phyloP scores from a whole-genome alignment of 495 filamentous ascomycete genomes.

The Copromyces sp. region DNA sequence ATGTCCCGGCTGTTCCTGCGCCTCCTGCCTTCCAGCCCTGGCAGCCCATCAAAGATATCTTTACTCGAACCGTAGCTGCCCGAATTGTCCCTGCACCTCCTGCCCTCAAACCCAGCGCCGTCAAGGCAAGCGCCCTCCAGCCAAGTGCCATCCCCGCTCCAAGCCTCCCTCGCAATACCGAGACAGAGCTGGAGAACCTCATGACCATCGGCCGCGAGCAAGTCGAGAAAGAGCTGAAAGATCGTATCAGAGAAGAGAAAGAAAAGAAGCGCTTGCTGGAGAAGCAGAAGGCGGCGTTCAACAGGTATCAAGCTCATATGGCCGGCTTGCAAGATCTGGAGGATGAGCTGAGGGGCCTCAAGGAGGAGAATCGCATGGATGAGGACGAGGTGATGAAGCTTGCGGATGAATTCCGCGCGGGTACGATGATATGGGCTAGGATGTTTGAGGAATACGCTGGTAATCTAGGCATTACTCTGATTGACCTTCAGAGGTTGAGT shows the following conservation, averaged over 20 bases:
- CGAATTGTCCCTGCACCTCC: too few relatives aligned
- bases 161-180: neutral
- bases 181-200: neutral
- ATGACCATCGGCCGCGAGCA: neutral
- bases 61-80: too few relatives aligned
- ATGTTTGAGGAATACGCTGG: neutral
- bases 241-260: neutral
- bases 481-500: neutral
- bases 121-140: neutral
- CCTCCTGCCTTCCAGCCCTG: too few relatives aligned
- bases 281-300: neutral
- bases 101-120: too few relatives aligned
- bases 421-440: neutral
- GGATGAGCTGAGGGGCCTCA: neutral
- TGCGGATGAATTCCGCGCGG: neutral
- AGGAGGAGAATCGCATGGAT: neutral
- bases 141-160: neutral
- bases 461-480: neutral
- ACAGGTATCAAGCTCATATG: neutral
- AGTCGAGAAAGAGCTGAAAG: neutral
- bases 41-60: too few relatives aligned
- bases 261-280: neutral
- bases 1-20: too few relatives aligned
- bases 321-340: neutral
- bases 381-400: neutral